phyloP scores from a whole-genome alignment of 202 grass and related monocot species.

The Panicum hallii region DNA sequence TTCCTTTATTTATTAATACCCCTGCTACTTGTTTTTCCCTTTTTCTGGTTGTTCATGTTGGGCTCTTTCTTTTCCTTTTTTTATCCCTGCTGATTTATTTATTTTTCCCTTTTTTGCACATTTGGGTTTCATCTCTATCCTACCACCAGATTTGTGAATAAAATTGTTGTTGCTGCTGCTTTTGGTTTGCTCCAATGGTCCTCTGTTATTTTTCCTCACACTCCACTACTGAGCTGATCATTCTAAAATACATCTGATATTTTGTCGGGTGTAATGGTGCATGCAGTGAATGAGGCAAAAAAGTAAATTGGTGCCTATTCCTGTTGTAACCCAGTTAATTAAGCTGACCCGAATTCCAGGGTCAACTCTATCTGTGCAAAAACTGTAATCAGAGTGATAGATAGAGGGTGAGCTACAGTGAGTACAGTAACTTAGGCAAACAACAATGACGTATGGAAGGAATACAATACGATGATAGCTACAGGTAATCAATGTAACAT shows the following conservation, averaged over 20 bases:
- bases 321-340: not conserved
- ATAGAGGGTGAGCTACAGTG: not conserved
- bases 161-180: not conserved
- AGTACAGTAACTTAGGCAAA: not conserved
- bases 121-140: not conserved
- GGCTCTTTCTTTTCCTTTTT: not conserved
- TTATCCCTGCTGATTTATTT: not conserved
- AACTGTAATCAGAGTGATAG: not conserved
- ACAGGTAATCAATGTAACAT: constrained; percentile 16
- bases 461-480: constrained; percentile 20
- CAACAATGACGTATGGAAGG: not conserved
- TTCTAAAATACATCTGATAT: not conserved
- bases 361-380: not conserved
- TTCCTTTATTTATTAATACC: not conserved
- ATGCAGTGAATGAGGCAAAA: not conserved
- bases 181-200: not conserved
- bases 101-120: not conserved
- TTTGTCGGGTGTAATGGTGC: not conserved
- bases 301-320: not conserved
- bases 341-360: not conserved
- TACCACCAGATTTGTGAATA: not conserved
- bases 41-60: not conserved
- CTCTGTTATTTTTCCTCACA: not conserved
- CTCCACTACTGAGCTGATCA: constrained; percentile 2
- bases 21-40: not conserved